A percentile compares a stretch with the other conserved stretches of the same genome.
Conservation (phyloP, 2,329 filamentous ascomycete genomes). For the Cercospora sp. region DNA sequence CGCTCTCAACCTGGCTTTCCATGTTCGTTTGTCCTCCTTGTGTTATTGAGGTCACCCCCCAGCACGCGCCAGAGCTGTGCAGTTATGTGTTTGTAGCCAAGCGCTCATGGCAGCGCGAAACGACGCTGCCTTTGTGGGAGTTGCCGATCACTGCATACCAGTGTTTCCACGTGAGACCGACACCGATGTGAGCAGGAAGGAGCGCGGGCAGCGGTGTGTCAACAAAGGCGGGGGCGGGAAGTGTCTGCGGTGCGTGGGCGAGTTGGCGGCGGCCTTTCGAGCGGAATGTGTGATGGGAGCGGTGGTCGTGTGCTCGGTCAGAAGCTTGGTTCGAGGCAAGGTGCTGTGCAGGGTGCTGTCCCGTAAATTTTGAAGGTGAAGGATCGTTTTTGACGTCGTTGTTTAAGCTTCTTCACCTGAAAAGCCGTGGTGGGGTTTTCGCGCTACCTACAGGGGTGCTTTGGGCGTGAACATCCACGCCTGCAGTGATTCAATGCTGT, state of each 20-base stretch:
- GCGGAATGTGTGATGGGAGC: not conserved
- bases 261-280: not conserved
- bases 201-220: not conserved
- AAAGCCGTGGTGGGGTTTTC: not conserved
- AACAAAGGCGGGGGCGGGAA: not conserved
- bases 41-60: constrained; percentile 16
- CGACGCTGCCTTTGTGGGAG: constrained; percentile 15
- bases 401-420: not conserved
- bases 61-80: constrained; percentile 5
- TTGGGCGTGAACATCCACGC: not conserved
- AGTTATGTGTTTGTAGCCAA: constrained; percentile 8
- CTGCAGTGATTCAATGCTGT: not conserved
- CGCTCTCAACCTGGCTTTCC: constrained; percentile 75
- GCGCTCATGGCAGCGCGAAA: constrained; percentile 24
- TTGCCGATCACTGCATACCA: constrained; percentile 20
- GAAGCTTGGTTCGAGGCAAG: not conserved
- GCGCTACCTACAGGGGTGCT: not conserved
- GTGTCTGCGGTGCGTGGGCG: not conserved
- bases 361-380: not conserved
- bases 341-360: not conserved
- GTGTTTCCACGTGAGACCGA: not conserved
- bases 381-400: not conserved
- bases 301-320: not conserved
- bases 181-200: not conserved
- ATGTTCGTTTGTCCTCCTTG: constrained; percentile 22